Conservation (phyloP, 768 basidiomycete species). For the Tylopilus rubrobrunneus region DNA sequence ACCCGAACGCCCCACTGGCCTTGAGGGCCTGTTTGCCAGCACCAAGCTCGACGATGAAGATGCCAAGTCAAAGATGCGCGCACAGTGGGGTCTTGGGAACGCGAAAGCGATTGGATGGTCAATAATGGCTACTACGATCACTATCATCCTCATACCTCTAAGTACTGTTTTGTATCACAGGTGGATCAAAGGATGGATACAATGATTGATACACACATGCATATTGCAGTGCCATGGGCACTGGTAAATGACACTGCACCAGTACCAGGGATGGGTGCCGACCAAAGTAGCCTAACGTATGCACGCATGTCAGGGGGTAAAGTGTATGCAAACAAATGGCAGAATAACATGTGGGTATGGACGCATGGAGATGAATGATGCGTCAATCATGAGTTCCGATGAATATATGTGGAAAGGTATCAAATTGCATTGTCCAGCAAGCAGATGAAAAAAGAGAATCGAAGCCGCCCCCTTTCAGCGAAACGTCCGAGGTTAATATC, state of each 20-base stretch:
- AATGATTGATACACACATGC: conserved; percentile 19
- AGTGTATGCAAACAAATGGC: conserved; percentile 1
- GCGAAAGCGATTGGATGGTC: conserved; percentile 10
- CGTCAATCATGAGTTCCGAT: background rate
- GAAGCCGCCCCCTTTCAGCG: background rate
- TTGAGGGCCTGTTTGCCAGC: conserved; percentile 65
- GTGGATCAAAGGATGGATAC: conserved; percentile 22
- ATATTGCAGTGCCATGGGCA: conserved; percentile 1
- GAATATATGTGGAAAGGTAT: background rate
- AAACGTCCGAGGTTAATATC: conserved; percentile 16
- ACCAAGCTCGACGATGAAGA: conserved; percentile 52
- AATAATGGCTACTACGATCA: background rate
- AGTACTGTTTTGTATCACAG: conserved; percentile 17
- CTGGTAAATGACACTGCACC: conserved; percentile 1
- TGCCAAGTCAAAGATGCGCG: background rate
- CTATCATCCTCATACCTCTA: conserved; percentile 19
- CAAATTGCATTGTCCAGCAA: conserved; percentile 32
- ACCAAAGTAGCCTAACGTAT: conserved; percentile 8
- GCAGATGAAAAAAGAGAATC: conserved; percentile 9
- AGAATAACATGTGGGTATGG: conserved; percentile 18
- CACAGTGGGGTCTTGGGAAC: background rate
- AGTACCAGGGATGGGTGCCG: conserved; percentile 2
- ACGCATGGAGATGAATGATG: conserved; percentile 8
- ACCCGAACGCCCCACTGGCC: conserved; percentile 72
- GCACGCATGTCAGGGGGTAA: background rate